Evolutionary conservation across 2,329 filamentous ascomycete genomes (phyloP).

Genomic region (Torrubiella hemipterigena): DNA sequence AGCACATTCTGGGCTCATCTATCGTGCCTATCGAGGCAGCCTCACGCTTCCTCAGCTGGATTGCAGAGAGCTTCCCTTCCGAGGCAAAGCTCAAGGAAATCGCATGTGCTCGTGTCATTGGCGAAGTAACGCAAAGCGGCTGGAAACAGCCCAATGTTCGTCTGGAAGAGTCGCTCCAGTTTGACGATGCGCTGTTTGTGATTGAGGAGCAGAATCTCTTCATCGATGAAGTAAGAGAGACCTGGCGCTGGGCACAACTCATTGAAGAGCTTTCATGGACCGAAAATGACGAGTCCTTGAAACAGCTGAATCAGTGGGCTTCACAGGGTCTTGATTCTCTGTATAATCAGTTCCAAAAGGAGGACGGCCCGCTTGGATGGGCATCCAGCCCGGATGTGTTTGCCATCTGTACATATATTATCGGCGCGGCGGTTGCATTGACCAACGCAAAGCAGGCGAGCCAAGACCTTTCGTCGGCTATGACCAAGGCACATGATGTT

Average conservation of each 20-base stretch:
- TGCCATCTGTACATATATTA: slow-evolving; percentile 38
- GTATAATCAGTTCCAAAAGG: slow-evolving; percentile 16
- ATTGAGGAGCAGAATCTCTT: slow-evolving; percentile 94
- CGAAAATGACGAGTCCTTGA: slow-evolving; percentile 11
- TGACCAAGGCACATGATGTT: slow-evolving; percentile 4
- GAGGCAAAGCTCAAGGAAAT: slow-evolving; percentile 24
- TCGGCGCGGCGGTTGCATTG: slow-evolving; percentile 26
- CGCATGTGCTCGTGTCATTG: slow-evolving; percentile 29
- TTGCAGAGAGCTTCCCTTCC: slow-evolving; percentile 22
- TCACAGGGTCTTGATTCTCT: slow-evolving; percentile 34
- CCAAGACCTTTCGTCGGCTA: slow-evolving; percentile 7
- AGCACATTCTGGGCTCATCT: slow-evolving; percentile 29
- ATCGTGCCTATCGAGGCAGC: slow-evolving; percentile 37
- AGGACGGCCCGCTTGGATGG: slow-evolving; percentile 63
- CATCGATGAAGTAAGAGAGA: slow-evolving; percentile 68
- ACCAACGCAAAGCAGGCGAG: slow-evolving; percentile 7
- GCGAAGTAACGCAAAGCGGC: slow-evolving; percentile 9
- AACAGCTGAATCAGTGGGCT: slow-evolving; percentile 33
- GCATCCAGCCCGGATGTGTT: slow-evolving; percentile 58
- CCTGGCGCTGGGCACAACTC: slow-evolving; percentile 51
- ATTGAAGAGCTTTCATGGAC: slow-evolving; percentile 21
- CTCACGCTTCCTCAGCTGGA: slow-evolving; percentile 29
- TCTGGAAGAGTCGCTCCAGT: slow-evolving; percentile 32
- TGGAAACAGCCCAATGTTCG: slow-evolving; percentile 21
- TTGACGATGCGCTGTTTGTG: slow-evolving; percentile 64